Evolutionary conservation across 2,329 filamentous ascomycete species (phyloP).

Genomic region (Juglanconis sp.): DNA sequence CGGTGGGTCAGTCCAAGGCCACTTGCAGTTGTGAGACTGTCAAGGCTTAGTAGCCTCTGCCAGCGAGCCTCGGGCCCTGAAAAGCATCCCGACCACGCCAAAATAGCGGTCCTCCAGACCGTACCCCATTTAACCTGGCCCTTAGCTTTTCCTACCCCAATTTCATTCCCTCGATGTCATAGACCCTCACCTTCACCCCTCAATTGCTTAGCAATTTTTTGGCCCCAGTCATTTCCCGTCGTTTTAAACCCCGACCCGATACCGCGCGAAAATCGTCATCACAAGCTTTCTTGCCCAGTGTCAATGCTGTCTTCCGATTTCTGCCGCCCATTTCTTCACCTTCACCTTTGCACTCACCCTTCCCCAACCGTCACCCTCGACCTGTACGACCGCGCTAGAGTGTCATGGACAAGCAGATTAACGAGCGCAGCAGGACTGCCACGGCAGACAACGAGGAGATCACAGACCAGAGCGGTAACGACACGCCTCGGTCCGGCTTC

Average conservation of each 20-base stretch:
- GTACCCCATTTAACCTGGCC: slow-evolving; percentile 8
- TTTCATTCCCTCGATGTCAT: slow-evolving; percentile 13
- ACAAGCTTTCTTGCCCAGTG: slow-evolving; percentile 19
- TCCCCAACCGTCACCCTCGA: slow-evolving; percentile 6
- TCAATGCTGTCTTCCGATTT: slow-evolving; percentile 20
- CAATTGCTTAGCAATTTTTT: slow-evolving; percentile 19
- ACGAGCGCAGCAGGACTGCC: slow-evolving; percentile 52
- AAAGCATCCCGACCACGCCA: not conserved
- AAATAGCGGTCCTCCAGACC: not conserved
- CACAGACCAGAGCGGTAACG: slow-evolving; percentile 75
- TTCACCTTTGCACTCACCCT: slow-evolving; percentile 17
- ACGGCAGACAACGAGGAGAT: slow-evolving; percentile 63
- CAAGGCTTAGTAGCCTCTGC: not conserved
- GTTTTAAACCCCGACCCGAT: slow-evolving; percentile 18
- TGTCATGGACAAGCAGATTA: slow-evolving; percentile 42
- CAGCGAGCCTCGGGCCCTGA: slow-evolving; percentile 9
- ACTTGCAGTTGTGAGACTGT: not conserved
- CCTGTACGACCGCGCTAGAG: slow-evolving; percentile 1
- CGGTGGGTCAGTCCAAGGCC: not conserved
- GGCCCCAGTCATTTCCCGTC: slow-evolving; percentile 15
- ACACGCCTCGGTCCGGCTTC: slow-evolving; percentile 84
- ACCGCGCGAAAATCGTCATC: slow-evolving; percentile 20
- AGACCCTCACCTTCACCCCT: slow-evolving; percentile 9
- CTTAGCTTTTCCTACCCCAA: slow-evolving; percentile 12
- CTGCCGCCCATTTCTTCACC: slow-evolving; percentile 17